Evolutionary conservation across 305 asterid species (phyloP).

Genomic region (Petunia hybrid): DNA sequence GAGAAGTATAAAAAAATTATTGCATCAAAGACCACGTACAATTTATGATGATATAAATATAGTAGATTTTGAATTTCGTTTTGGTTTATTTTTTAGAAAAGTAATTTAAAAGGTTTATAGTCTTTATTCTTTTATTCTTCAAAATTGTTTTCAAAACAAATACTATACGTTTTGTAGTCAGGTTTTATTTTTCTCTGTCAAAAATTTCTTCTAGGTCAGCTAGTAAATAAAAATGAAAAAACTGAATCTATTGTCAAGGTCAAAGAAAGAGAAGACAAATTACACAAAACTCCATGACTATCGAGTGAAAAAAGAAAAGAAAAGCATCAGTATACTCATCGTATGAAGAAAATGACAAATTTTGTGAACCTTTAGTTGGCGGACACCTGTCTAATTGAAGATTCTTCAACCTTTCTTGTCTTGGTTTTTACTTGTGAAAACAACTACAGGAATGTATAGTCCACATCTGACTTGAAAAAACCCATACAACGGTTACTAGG

Average conservation of each 20-base stretch:
- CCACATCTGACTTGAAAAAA: not conserved
- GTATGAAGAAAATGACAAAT: not conserved
- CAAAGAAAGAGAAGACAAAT: not conserved
- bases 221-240: not conserved
- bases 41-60: not conserved
- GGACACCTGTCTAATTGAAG: not conserved
- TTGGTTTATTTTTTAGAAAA: not conserved
- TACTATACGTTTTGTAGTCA: not conserved
- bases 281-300: not conserved
- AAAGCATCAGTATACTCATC: not conserved
- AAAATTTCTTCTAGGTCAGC: not conserved
- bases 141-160: not conserved
- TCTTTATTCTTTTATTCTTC: not conserved
- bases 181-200: not conserved
- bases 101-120: not conserved
- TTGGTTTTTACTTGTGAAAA: not conserved
- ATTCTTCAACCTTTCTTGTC: not conserved
- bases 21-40: not conserved
- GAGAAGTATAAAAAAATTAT: not conserved
- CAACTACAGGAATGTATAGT: not conserved
- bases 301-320: too few relatives aligned
- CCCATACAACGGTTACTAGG: not conserved
- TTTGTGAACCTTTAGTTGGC: not conserved
- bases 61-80: conserved; percentile 6
- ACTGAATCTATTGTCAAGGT: not conserved